Evolutionary conservation across 2,329 filamentous ascomycete species (phyloP), one percentile per base, ranked within the genome.

Genomic region (Chaetothyriales sp.): DNA sequence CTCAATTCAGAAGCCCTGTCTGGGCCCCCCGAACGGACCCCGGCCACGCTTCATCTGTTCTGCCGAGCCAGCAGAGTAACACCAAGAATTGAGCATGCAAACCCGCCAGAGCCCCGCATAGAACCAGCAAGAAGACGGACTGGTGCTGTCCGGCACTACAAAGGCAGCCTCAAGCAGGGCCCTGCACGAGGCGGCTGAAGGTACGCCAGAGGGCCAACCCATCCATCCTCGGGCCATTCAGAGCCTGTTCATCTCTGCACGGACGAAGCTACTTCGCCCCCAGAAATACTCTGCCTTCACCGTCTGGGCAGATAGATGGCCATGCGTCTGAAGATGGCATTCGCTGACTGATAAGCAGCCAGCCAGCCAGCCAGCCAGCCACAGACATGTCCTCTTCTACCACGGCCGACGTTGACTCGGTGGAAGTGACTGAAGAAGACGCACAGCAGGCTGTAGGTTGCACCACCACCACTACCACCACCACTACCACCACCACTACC

Each of bases 401-500:
- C 8, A 25, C 19, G 33, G 49, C 18, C 52, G 55, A 49, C 40
- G 46, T 22, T 47, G 51, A 33, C 50, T 57, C 28, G 51, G 20
- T 40, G 10, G 10, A 28, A 15, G 40, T 58, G 29, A 52, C 53
- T 48, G 52, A 47, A 19, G 46, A 51, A n/a, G 56, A 57, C 33
- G 48, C 51, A 51, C 48, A 58, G 44, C 51, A 58, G 47, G 51
- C 53, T 33, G 56, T 55, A 46, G 44, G 54, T 57, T 18, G n/a
- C n/a, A n/a, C n/a, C n/a, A n/a, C 20, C 19, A 20, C 15, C 7
- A 25, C 28, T 20, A n/a, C n/a, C n/a, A n/a, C n/a, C n/a, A n/a
- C n/a, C n/a, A n/a, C n/a, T n/a, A n/a, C n/a, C n/a, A n/a, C n/a
- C n/a, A n/a, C n/a, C n/a, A n/a, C n/a, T n/a, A n/a, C n/a, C n/a